Base-by-base conservation (phyloP, 306 rosid genomes). In the Prosopis cineraria region DNA sequence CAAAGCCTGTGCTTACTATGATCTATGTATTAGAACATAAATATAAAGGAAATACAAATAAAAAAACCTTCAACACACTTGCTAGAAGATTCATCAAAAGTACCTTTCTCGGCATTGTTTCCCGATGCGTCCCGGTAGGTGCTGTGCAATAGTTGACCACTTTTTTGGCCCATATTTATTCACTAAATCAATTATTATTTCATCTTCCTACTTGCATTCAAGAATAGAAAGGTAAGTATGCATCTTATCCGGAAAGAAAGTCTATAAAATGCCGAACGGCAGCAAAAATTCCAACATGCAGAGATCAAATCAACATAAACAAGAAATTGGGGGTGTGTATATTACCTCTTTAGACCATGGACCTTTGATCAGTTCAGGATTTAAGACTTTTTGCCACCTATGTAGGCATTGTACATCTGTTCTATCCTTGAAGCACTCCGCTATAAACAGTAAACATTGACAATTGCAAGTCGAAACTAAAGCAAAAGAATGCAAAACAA, bases 31-130 rank as follows among this genome's bases (percentile, higher is more conserved):
- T 34, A 9, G 69, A 33, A 17, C 39, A 33, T 9, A 7, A 33
- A 8, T 3, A 30, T 16, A 60, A 30, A 55, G 25, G 63, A 7
- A 52, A 68, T 69, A 30, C 29, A 40, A 53, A 48, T 20, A 58
- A 59, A 59, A 12, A 29, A 13, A 16, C 4, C 6, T 7, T 7
- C 17, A 13, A 65, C 1, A 20, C 11, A 37, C 48, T 36, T 36
- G 14, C 44, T 65, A 40, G 47, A 65, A 48, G 69, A 64, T 36
- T 58, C 36, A 55, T 5, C 56, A 16, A 31, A 31, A 88, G 69
- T 90, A 96, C 99, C 99, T 96, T 96, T 96, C 99, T 59, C 99
- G 92, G 68, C 99, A 96, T 83, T 96, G 99, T 87, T 96, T 96
- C 48, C 99, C 99, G 66, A 93, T 96, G 29, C 99, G 97, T 80